These are phyloP conservation scores for Schoenoplectus triqueter DNA, from an alignment of 202 grass and related monocot species.

Conservation along the genomic window DNA sequence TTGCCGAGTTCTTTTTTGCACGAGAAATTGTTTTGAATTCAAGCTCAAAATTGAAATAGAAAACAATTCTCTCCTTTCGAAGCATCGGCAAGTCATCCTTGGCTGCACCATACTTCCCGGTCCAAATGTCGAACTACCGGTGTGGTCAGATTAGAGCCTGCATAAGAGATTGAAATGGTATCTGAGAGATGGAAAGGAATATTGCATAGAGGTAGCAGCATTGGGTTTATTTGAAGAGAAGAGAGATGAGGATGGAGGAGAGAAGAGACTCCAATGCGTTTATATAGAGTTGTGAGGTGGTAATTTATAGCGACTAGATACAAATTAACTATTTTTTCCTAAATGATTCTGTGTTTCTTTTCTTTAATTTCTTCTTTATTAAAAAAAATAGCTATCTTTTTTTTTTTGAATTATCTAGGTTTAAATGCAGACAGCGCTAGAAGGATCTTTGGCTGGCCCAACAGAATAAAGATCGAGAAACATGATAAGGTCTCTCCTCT, in stretches of 20 bases:
- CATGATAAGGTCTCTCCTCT: constrained; percentile 40
- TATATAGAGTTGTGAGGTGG: constrained; percentile 51
- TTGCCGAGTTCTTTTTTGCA: constrained; percentile 39
- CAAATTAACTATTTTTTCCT: background rate
- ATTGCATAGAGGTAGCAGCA: background rate
- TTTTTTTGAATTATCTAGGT: constrained; percentile 27
- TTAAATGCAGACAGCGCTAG: constrained; percentile 37
- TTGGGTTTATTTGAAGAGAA: constrained; percentile 25
- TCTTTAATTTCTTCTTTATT: background rate
- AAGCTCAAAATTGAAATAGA: background rate
- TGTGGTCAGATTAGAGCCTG: constrained; percentile 19
- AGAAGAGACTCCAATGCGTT: constrained; percentile 25
- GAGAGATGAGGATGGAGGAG: constrained; percentile 34
- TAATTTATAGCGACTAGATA: constrained; percentile 35
- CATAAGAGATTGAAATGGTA: background rate
- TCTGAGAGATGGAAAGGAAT: constrained; percentile 15
- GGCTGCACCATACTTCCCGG: constrained; percentile 51
- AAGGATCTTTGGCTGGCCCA: constrained; percentile 43
- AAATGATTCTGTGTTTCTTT: constrained; percentile 10
- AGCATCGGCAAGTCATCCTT: constrained; percentile 63
- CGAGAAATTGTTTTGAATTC: constrained; percentile 12
- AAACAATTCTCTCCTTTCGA: constrained; percentile 20
- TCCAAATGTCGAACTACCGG: constrained; percentile 43
- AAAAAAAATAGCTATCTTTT: background rate
- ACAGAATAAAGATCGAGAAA: constrained; percentile 34